phyloP scores from a whole-genome alignment of 257 asterid species.

The Nicotiana otophora region DNA sequence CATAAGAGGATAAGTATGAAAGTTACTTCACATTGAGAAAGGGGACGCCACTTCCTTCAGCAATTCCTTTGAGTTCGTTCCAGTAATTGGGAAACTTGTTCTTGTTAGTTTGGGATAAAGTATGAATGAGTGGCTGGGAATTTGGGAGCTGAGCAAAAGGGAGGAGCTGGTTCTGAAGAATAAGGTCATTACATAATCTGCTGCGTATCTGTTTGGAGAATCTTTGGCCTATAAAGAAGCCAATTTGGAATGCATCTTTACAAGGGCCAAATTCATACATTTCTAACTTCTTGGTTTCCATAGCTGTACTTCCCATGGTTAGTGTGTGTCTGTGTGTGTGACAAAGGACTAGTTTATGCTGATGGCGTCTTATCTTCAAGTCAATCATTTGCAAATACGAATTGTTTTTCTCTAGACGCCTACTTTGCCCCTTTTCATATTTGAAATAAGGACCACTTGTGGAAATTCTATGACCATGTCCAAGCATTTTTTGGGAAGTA shows the following conservation, averaged over 20 bases:
- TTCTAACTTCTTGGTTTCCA: slow-evolving; percentile 25
- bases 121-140: slow-evolving; percentile 43
- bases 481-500: no score
- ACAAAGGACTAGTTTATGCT: background rate
- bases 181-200: slow-evolving; percentile 55
- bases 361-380: slow-evolving; percentile 5
- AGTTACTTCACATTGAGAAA: slow-evolving; percentile 49
- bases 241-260: slow-evolving; percentile 44
- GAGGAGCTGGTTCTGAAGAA: slow-evolving; percentile 66
- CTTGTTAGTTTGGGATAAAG: slow-evolving; percentile 40
- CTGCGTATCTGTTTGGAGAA: slow-evolving; percentile 51
- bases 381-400: background rate
- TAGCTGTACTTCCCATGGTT: slow-evolving; percentile 11
- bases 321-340: background rate
- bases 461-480: no score
- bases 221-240: slow-evolving; percentile 55
- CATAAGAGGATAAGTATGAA: background rate
- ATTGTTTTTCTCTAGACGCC: background rate
- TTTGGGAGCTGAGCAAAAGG: slow-evolving; percentile 57
- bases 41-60: slow-evolving; percentile 61
- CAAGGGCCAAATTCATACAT: slow-evolving; percentile 68
- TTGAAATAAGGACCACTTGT: no score
- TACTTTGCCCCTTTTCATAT: no score
- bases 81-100: slow-evolving; percentile 55
- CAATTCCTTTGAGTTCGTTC: slow-evolving; percentile 81